Evolutionary conservation across 2,329 filamentous ascomycete genomes (phyloP), one percentile per base, ranked within the genome.

Genomic region (Colletotrichum liaoningense): DNA sequence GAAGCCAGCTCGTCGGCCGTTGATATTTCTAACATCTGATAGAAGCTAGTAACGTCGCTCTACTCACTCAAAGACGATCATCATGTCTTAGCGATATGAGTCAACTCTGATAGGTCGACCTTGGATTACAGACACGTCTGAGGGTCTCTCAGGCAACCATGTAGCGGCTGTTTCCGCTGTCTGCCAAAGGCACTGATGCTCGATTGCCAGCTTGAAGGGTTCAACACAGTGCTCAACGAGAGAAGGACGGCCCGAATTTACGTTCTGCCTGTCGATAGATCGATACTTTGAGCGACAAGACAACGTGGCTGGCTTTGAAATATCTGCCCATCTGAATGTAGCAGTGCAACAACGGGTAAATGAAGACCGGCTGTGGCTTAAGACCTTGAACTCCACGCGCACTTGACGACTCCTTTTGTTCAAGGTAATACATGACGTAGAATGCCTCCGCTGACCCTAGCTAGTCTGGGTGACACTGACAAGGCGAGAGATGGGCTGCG

Each of bases 401-500:
- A 26, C 28, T 42, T n/a, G 28, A 35, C 46, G 22, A 30, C n/a
- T 26, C n/a, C 19, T 24, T 14, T 26, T 8, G 26, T 19, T 30
- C 28, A 28, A 24, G 14, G 14, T 69, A n/a, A 24, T 57, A n/a
- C 56, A 38, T 52, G 63, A 35, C 22, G 58, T 38, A 33, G 19
- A 28, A 7, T 30, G n/a, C 7, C 24, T 57, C 60, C 67, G 49
- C 35, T n/a, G 49, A 30, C 35, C 24, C 49, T 22, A 28, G 67
- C 60, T 63, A 11, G 8, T 14, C 19, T 33, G 33, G 56, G 57
- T 38, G 58, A 33, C 38, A 59, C 46, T 35, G 52, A 30, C 58
- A 55, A 54, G 28, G n/a, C 58, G 38, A 57, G 55, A 52, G 66
- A 38, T 55, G 58, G 42, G 54, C 58, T 42, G 58, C 64, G 58